Evolutionary conservation across 2,329 filamentous ascomycete genomes (phyloP).

Genomic region (Aspergillaceae sp.): DNA sequence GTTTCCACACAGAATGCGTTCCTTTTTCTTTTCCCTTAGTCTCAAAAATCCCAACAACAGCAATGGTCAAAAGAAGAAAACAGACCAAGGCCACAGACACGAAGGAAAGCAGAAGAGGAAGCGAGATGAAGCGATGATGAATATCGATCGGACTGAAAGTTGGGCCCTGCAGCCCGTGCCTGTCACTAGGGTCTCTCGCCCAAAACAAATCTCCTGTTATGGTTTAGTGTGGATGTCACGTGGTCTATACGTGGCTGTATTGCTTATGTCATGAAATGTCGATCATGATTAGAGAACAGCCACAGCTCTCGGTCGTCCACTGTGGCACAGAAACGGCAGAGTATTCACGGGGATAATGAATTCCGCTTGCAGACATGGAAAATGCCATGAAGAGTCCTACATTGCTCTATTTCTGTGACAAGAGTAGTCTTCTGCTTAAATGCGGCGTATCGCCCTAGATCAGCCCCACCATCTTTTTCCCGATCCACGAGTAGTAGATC

Average conservation of each 20-base stretch:
- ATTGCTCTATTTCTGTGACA: too few relatives aligned
- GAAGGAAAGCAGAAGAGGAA: conserved; percentile 2
- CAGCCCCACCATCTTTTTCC: not conserved
- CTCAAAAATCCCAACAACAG: too few relatives aligned
- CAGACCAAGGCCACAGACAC: too few relatives aligned
- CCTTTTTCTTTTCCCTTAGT: too few relatives aligned
- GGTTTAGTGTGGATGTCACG: conserved; percentile 11
- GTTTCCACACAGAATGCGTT: too few relatives aligned
- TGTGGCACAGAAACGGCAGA: too few relatives aligned
- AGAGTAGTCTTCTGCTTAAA: not conserved
- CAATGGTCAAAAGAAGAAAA: too few relatives aligned
- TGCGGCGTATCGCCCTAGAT: not conserved
- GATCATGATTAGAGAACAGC: too few relatives aligned
- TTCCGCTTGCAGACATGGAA: too few relatives aligned
- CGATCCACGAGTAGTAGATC: not conserved
- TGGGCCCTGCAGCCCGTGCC: not conserved
- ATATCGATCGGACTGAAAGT: not conserved
- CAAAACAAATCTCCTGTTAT: conserved; percentile 36
- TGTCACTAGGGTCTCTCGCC: conserved; percentile 3
- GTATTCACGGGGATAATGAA: too few relatives aligned
- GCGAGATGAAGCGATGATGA: not conserved
- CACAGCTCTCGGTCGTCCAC: too few relatives aligned
- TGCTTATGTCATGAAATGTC: not conserved
- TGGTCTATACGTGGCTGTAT: not conserved
- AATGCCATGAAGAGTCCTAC: too few relatives aligned